Evolutionary conservation across 179 eudicot species (phyloP).

Genomic region (Carnegiea gigantea): DNA sequence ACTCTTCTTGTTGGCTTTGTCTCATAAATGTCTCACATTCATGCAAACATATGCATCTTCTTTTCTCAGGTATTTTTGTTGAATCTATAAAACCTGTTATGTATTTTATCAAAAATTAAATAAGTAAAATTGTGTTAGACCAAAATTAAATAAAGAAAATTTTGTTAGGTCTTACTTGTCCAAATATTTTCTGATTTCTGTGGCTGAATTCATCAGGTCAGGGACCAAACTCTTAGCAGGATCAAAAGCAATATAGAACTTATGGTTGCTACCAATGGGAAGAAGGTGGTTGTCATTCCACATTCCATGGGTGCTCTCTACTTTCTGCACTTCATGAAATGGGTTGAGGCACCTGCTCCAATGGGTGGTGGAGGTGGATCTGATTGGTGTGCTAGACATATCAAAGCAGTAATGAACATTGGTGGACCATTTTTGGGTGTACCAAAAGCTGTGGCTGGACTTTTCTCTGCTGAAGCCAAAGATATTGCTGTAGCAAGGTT

Average conservation of each 20-base stretch:
- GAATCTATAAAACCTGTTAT: background rate
- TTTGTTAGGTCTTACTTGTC: background rate
- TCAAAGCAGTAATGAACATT: slow-evolving; percentile 91
- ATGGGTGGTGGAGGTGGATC: slow-evolving; percentile 99
- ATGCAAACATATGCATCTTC: background rate
- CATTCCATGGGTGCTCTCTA: slow-evolving; percentile 98
- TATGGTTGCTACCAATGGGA: slow-evolving; percentile 94
- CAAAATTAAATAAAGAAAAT: too few species aligned
- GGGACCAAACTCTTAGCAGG: slow-evolving; percentile 87
- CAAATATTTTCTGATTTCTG: slow-evolving; percentile 15
- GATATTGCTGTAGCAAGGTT: slow-evolving; percentile 98
- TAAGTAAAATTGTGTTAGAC: too few species aligned
- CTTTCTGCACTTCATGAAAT: slow-evolving; percentile 96
- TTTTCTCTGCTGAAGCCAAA: slow-evolving; percentile 94
- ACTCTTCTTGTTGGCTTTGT: background rate
- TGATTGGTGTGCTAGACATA: slow-evolving; percentile 87
- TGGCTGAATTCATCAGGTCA: slow-evolving; percentile 49
- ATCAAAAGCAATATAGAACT: slow-evolving; percentile 94
- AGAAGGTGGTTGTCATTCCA: slow-evolving; percentile 86
- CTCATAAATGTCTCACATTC: background rate
- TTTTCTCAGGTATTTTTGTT: background rate
- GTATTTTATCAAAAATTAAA: background rate
- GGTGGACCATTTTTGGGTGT: slow-evolving; percentile 97
- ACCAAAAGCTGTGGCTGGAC: slow-evolving; percentile 79
- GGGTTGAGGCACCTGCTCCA: slow-evolving; percentile 99